Evolutionary conservation across 176 grass and related monocot genomes (phyloP).

Genomic region (Carex myosuroides): DNA sequence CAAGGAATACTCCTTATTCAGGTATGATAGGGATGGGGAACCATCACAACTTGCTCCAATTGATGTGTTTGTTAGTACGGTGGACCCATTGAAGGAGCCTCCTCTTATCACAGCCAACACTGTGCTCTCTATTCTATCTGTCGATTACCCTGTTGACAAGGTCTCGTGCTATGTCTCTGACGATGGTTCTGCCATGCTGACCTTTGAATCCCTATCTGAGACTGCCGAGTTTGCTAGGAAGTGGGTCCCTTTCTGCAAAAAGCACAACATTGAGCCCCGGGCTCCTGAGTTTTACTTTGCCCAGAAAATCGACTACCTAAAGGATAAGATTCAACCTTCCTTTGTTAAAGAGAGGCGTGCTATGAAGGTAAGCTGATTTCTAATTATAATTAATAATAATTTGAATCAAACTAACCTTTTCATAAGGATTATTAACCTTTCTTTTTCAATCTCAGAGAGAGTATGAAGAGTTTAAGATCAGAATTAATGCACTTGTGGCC

Average conservation of each 20-base stretch:
- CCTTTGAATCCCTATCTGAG: slow-evolving; percentile 79
- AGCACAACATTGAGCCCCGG: slow-evolving; percentile 76
- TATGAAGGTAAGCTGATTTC: slow-evolving; percentile 66
- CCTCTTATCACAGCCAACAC: slow-evolving; percentile 84
- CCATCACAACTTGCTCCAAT: slow-evolving; percentile 71
- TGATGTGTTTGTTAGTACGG: slow-evolving; percentile 92
- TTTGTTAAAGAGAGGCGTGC: slow-evolving; percentile 92
- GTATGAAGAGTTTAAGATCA: slow-evolving; percentile 89
- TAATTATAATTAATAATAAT: slow-evolving; percentile 17
- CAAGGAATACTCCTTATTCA: slow-evolving; percentile 25
- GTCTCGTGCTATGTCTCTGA: slow-evolving; percentile 98
- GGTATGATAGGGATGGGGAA: slow-evolving; percentile 90
- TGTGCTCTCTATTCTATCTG: slow-evolving; percentile 75
- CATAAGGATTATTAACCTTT: slow-evolving; percentile 16
- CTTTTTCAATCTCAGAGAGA: slow-evolving; percentile 53
- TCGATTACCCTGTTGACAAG: slow-evolving; percentile 93
- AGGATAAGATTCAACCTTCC: slow-evolving; percentile 85
- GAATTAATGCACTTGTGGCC: slow-evolving; percentile 89
- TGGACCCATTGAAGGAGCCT: slow-evolving; percentile 86
- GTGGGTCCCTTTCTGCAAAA: slow-evolving; percentile 96
- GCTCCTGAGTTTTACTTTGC: slow-evolving; percentile 97
- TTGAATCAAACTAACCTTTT: not conserved
- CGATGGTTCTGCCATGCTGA: slow-evolving; percentile 91
- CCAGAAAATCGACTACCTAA: slow-evolving; percentile 96
- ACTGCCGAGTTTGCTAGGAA: slow-evolving; percentile 90